Evolutionary conservation across 2,329 filamentous ascomycete species (phyloP).

Genomic region (Alternaria sp.): DNA sequence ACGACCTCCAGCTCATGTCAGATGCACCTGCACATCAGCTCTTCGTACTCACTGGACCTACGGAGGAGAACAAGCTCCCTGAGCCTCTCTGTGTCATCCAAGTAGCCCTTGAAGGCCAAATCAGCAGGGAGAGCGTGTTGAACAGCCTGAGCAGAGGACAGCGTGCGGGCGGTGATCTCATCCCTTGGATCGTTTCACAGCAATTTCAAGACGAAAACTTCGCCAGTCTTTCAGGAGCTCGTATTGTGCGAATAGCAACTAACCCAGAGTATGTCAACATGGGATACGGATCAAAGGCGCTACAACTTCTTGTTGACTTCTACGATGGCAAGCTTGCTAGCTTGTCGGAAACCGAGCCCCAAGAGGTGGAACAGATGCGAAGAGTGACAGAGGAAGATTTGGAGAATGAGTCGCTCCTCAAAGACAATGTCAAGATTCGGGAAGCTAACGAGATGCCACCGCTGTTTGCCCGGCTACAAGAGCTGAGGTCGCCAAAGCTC

Average conservation of each 20-base stretch:
- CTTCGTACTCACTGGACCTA: conserved; percentile 89
- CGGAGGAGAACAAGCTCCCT: conserved; percentile 80
- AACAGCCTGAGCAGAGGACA: conserved; percentile 89
- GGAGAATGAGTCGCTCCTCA: conserved; percentile 75
- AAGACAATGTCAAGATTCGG: conserved; percentile 88
- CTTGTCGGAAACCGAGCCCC: conserved; percentile 74
- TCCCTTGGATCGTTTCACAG: conserved; percentile 96
- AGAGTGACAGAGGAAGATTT: conserved; percentile 85
- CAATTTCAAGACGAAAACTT: conserved; percentile 99
- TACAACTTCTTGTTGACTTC: conserved; percentile 88
- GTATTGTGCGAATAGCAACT: conserved; percentile 92
- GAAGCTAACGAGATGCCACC: conserved; percentile 93
- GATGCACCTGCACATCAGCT: conserved; percentile 96
- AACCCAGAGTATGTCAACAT: conserved; percentile 92
- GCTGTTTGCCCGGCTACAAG: conserved; percentile 85
- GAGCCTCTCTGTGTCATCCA: conserved; percentile 96
- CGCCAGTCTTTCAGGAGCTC: conserved; percentile 87
- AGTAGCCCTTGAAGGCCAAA: conserved; percentile 91
- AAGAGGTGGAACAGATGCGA: conserved; percentile 68
- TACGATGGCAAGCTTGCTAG: conserved; percentile 93
- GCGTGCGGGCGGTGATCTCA: conserved; percentile 88
- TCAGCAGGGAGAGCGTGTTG: conserved; percentile 90
- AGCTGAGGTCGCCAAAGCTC: conserved; percentile 79
- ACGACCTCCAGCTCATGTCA: conserved; percentile 98
- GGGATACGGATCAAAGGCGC: conserved; percentile 91